Evolutionary conservation across 176 grass and related monocot genomes (phyloP).

Genomic region (Alopecurus myosuroides): DNA sequence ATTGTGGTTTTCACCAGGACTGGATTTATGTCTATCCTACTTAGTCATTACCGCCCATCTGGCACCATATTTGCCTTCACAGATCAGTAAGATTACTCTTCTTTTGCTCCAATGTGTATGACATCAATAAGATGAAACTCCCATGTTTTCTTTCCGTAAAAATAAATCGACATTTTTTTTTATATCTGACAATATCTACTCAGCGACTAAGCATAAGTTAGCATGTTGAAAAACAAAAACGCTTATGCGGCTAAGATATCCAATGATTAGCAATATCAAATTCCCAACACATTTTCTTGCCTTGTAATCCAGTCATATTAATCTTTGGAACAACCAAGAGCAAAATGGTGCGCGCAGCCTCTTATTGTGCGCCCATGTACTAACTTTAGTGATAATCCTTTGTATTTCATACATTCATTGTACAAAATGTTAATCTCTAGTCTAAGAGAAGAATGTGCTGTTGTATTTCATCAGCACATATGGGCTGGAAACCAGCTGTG

Average conservation of each 20-base stretch:
- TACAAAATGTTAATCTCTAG: background rate
- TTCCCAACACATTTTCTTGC: background rate
- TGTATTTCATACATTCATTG: background rate
- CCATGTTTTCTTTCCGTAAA: background rate
- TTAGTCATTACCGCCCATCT: slow-evolving; percentile 88
- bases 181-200: background rate
- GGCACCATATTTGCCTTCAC: slow-evolving; percentile 99
- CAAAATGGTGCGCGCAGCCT: background rate
- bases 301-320: background rate
- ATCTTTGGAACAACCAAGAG: background rate
- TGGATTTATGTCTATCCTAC: slow-evolving; percentile 94
- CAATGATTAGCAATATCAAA: background rate
- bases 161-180: background rate
- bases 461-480: background rate
- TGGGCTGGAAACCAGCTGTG: slow-evolving; percentile 7
- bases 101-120: background rate
- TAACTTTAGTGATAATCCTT: background rate
- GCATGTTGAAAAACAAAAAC: background rate
- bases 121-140: background rate
- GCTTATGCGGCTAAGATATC: background rate
- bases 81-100: slow-evolving; percentile 61
- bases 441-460: background rate
- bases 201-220: background rate
- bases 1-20: slow-evolving; percentile 97
- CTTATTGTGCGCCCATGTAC: background rate